Conservation (phyloP, 345 rosid species). For the Gossypium rotundifolium region DNA sequence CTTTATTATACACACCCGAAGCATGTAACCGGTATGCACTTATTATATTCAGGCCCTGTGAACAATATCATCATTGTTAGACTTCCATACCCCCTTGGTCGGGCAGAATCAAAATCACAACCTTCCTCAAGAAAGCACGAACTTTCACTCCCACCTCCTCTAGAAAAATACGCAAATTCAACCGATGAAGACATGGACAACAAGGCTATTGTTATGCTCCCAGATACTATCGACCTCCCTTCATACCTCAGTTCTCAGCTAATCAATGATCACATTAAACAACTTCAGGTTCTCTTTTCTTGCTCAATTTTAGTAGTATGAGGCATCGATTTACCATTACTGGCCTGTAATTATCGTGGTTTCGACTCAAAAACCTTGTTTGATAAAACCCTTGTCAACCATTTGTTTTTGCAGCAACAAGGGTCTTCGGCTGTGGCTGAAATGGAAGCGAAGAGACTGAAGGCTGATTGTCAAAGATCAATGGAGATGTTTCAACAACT, state of each 20-base stretch:
- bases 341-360: neutral
- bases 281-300: slow-evolving; percentile 53
- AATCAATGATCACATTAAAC: slow-evolving; percentile 52
- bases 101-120: slow-evolving; percentile 21
- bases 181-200: slow-evolving; percentile 33
- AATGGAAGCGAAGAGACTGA: slow-evolving; percentile 60
- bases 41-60: slow-evolving; percentile 47
- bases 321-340: neutral
- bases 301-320: neutral
- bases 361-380: neutral
- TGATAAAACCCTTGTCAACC: neutral
- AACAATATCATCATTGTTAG: slow-evolving; percentile 58
- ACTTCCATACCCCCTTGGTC: slow-evolving; percentile 23
- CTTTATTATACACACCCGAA: neutral
- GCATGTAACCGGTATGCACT: neutral
- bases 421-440: slow-evolving; percentile 57
- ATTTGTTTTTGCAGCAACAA: slow-evolving; percentile 33
- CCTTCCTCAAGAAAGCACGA: slow-evolving; percentile 49
- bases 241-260: slow-evolving; percentile 36
- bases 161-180: slow-evolving; percentile 45
- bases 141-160: slow-evolving; percentile 47
- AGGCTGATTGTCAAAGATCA: slow-evolving; percentile 36
- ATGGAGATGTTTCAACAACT: slow-evolving; percentile 45
- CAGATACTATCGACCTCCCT: slow-evolving; percentile 19
- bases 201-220: slow-evolving; percentile 37